Percentiles rank a stretch among this genome's conserved stretches.
These are phyloP conservation scores for Rubus idaeus DNA, from an alignment of 306 rosid species.

Conservation along the genomic window DNA sequence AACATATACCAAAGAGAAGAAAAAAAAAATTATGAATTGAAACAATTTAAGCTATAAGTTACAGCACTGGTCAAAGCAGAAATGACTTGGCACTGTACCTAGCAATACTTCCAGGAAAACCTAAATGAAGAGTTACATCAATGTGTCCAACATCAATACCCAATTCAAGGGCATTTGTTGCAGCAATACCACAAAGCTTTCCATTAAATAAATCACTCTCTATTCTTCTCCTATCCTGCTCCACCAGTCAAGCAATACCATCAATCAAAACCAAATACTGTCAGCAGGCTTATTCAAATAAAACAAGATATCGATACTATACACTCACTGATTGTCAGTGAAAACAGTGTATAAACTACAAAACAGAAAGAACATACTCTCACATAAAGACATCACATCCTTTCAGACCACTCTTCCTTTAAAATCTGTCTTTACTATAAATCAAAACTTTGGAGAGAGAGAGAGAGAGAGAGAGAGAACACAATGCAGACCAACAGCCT, in stretches of 20 bases:
- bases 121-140: slow-evolving; percentile 92
- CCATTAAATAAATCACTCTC: slow-evolving; percentile 88
- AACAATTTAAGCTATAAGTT: slow-evolving; percentile 24
- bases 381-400: not conserved
- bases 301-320: slow-evolving; percentile 9
- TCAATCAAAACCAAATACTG: not conserved
- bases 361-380: not conserved
- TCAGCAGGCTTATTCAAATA: slow-evolving; percentile 10
- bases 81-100: slow-evolving; percentile 46
- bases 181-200: slow-evolving; percentile 84
- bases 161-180: slow-evolving; percentile 99
- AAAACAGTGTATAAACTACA: not conserved
- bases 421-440: not conserved
- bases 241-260: slow-evolving; percentile 24
- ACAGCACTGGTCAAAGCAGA: slow-evolving; percentile 9
- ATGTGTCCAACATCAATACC: slow-evolving; percentile 97
- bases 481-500: not conserved
- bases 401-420: not conserved
- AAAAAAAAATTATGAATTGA: slow-evolving; percentile 6
- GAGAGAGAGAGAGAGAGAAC: not conserved
- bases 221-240: slow-evolving; percentile 85
- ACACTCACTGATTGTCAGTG: slow-evolving; percentile 6
- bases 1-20: slow-evolving; percentile 13
- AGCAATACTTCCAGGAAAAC: slow-evolving; percentile 94
- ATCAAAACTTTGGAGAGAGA: not conserved